Evolutionary conservation across 2,329 filamentous ascomycete genomes (phyloP).

Genomic region (Dactylonectria estremocensis): DNA sequence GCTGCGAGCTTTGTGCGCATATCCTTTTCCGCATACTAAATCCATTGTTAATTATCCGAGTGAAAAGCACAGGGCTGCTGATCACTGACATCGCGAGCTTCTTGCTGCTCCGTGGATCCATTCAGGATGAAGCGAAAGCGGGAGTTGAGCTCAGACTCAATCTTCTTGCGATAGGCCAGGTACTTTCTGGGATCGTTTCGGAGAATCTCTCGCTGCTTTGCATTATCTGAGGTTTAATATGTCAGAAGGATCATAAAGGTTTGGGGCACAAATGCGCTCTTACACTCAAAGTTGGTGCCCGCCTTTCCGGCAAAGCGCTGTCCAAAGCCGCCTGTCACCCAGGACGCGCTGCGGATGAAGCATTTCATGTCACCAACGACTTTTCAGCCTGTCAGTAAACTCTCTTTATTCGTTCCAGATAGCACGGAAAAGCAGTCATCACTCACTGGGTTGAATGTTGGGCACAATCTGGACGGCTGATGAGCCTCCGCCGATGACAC

Average conservation of each 20-base stretch:
- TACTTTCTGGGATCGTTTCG: constrained; percentile 69
- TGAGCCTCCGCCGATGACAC: constrained; percentile 53
- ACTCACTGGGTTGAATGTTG: constrained; percentile 37
- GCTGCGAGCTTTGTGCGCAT: constrained; percentile 49
- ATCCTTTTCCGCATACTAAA: constrained; percentile 21
- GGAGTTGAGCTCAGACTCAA: constrained; percentile 66
- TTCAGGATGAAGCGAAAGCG: constrained; percentile 69
- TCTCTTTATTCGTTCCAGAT: background rate
- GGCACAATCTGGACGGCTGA: constrained; percentile 52
- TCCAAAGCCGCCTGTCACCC: constrained; percentile 32
- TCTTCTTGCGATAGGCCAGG: constrained; percentile 63
- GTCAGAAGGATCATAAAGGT: background rate
- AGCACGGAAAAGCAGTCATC: background rate
- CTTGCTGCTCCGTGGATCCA: constrained; percentile 46
- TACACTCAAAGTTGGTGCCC: constrained; percentile 63
- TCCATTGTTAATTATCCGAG: background rate
- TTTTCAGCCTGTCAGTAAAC: background rate
- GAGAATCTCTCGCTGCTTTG: constrained; percentile 63
- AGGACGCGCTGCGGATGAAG: constrained; percentile 33
- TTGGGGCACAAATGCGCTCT: constrained; percentile 6
- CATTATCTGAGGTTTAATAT: constrained; percentile 53
- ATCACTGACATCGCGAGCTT: constrained; percentile 17
- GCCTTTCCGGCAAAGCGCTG: constrained; percentile 59
- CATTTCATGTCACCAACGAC: constrained; percentile 29
- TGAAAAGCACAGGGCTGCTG: background rate